A percentile compares a stretch with the other conserved stretches of the same genome.
These are phyloP conservation scores for Canavalia gladiata DNA, from an alignment of 306 rosid genomes.

Conservation along the genomic window DNA sequence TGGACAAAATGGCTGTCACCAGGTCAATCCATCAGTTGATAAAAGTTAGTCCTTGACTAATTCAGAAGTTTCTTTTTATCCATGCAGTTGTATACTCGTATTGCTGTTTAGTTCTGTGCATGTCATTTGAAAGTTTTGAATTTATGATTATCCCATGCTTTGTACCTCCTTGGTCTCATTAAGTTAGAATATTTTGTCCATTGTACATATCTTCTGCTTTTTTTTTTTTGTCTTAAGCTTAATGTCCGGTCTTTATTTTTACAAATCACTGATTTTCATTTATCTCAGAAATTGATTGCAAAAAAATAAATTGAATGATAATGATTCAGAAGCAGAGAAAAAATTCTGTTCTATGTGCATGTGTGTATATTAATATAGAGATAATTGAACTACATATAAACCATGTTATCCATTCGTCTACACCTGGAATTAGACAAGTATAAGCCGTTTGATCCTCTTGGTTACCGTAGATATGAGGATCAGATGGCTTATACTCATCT, in stretches of 20 bases:
- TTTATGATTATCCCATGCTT: constrained; percentile 1
- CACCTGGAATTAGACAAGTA: too few species aligned
- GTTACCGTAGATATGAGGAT: too few species aligned
- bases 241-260: constrained; percentile 11
- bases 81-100: constrained; percentile 22
- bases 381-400: too few species aligned
- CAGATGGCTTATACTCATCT: too few species aligned
- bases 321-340: constrained; percentile 23
- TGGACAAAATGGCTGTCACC: constrained; percentile 44
- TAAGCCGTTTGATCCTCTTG: too few species aligned
- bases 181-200: constrained; percentile 15
- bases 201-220: constrained; percentile 10
- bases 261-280: constrained; percentile 2
- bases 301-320: constrained; percentile 13
- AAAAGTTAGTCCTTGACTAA: constrained; percentile 57
- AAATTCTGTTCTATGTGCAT: background rate
- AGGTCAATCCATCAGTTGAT: constrained; percentile 46
- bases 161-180: constrained; percentile 5
- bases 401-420: too few species aligned
- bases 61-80: background rate
- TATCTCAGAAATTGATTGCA: constrained; percentile 26
- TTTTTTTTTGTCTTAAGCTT: constrained; percentile 12
- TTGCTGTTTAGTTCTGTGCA: constrained; percentile 12
- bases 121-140: constrained; percentile 42
- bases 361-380: background rate